phyloP scores from a whole-genome alignment of 495 filamentous ascomycete species.

The Chaetomium tenue region DNA sequence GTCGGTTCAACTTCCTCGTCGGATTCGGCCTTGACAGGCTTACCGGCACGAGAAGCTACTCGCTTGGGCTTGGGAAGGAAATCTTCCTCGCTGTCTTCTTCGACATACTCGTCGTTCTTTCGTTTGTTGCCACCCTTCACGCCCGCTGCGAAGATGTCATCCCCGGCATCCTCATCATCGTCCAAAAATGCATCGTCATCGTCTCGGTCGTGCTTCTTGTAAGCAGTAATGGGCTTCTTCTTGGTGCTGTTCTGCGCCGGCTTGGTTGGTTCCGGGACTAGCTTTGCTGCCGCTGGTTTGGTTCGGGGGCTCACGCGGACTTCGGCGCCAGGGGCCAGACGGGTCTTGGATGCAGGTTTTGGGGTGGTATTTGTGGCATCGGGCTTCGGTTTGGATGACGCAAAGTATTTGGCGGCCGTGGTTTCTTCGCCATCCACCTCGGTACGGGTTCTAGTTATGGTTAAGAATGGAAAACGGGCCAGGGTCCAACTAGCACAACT shows the following conservation, averaged over 20 bases:
- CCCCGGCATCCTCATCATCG: constrained; percentile 63
- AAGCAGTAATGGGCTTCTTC: constrained; percentile 33
- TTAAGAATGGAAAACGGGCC: background rate
- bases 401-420: constrained; percentile 51
- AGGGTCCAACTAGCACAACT: constrained; percentile 16
- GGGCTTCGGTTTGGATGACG: constrained; percentile 43
- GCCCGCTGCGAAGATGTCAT: constrained; percentile 71
- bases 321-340: constrained; percentile 32
- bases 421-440: constrained; percentile 46
- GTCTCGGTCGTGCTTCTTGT: constrained; percentile 37
- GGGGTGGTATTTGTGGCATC: constrained; percentile 31
- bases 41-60: constrained; percentile 40
- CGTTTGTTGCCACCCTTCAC: constrained; percentile 55
- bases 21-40: constrained; percentile 44
- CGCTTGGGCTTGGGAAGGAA: constrained; percentile 51
- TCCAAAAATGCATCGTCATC: constrained; percentile 55
- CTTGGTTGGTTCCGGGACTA: constrained; percentile 28
- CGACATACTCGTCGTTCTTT: constrained; percentile 68
- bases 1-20: constrained; percentile 39
- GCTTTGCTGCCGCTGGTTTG: constrained; percentile 32
- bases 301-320: constrained; percentile 46
- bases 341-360: constrained; percentile 37
- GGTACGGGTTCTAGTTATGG: constrained; percentile 19
- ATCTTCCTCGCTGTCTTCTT: constrained; percentile 60
- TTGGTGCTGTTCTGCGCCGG: constrained; percentile 29